Evolutionary conservation across 345 rosid species (phyloP), one percentile per base, ranked within the genome.

Genomic region (Leavenworthia alabamica): DNA sequence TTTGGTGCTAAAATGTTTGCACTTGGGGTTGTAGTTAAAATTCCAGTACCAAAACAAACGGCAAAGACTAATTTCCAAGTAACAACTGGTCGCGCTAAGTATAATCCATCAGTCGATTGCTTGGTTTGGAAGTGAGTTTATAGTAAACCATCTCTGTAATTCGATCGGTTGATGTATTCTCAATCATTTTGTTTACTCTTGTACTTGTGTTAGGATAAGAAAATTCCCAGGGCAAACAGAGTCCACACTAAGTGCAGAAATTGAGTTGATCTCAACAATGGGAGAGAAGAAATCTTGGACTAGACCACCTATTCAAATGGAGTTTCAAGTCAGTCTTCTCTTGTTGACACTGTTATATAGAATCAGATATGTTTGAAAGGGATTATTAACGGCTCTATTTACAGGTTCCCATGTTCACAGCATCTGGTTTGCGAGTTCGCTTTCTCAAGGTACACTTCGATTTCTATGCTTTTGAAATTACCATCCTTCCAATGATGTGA

Each of bases 1-100:
- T 94, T 90, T 67, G 99, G 99, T 68, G 90, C 96, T 56, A 94
- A 94, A 81, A 94, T 90, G 99, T 94, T 94, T 83, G 92, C 97
- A 12, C 93, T 94, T 33, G 99, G 99, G 13, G 99, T 90, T 27
- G 95, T 94, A 56, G 84, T 94, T 77, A 94, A 94, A 81, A 82
- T 90, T 73, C 99, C 96, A 35, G 99, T 94, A 16, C 97, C 99
- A 23, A 94, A 90, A 74, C 99, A 94, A 77, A 94, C 99, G 2
- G 99, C 99, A 1, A 92, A 94, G 65, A 85, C 97, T 31, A 94
- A 80, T 77, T 94, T 94, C 83, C 99, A 88, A 78, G 99, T 86
- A 64, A 86, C 97, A 54, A 79, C 90, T 5, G 99, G 99, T 67
- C 86, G 90, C 45, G 99, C 97, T 6, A 94, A 94, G 77, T 94